phyloP scores from a whole-genome alignment of 2,329 filamentous ascomycete genomes.

The Diplodia corticola region DNA sequence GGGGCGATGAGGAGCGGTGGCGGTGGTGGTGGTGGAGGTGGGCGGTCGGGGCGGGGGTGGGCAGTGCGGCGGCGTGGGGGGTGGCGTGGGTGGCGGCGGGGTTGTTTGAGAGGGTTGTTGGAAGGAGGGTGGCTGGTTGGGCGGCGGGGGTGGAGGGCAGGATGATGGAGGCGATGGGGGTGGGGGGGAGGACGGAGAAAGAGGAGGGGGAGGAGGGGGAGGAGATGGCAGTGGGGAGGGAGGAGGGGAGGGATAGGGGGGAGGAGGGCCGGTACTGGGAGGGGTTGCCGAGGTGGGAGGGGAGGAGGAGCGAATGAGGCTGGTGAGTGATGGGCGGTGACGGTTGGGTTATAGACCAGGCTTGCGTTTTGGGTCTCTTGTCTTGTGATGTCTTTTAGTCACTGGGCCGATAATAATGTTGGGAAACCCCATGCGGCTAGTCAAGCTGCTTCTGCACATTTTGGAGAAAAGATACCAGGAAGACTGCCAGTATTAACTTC shows the following conservation, averaged over 20 bases:
- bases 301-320: too few species aligned
- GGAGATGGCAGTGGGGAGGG: not conserved
- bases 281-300: not conserved
- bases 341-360: too few species aligned
- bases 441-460: too few species aligned
- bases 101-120: not conserved
- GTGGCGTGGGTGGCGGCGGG: conserved; percentile 1
- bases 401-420: too few species aligned
- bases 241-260: not conserved
- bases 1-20: not conserved
- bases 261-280: too few species aligned
- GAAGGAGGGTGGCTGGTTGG: not conserved
- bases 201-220: not conserved
- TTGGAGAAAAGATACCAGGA: too few species aligned
- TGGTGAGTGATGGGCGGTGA: too few species aligned
- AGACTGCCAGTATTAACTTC: too few species aligned
- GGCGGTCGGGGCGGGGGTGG: not conserved
- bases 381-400: too few species aligned
- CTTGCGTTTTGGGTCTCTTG: too few species aligned
- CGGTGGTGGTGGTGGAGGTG: not conserved
- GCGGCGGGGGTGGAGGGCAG: not conserved
- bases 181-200: not conserved
- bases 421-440: too few species aligned
- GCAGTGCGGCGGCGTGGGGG: not conserved
- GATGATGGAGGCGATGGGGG: not conserved